Base-by-base conservation (phyloP, 331 rosid species). In the Quercus tomentella region DNA sequence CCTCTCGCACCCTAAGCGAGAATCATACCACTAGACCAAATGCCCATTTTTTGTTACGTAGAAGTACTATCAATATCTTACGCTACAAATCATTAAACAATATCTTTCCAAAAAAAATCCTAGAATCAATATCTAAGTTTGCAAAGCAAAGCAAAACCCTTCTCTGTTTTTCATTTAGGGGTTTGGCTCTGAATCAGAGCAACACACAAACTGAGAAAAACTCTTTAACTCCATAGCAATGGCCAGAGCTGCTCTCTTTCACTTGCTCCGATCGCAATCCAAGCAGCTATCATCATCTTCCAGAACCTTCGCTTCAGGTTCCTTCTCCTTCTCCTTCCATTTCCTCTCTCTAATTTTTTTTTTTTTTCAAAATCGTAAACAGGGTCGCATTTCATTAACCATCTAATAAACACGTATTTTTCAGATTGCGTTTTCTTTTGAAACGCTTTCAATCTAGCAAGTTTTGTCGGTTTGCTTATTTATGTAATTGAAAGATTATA, bases 161-260 rank as follows among this genome's bases (percentile, higher is more conserved):
- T n/a, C 23, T 7, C 23, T 7, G 1, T 1, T 41, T 41, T 41
- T 35, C 73, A 8, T 41, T 43, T 41, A 0, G 45, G 45, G 45
- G 45, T 41, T 43, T 11, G 66, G 54, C 41, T 70, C 21, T 4
- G 77, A 35, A 35, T 56, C 16, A 58, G 56, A 20, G 30, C 52
- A 49, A 49, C 54, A 49, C 54, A 14, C 54, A 14, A 49, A 49
- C 54, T 49, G 17, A 0, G 8, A 41, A 17, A 14, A 62, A 54
- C 10, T 33, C 2, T 37, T 37, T 2, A 7, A 41, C 45, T 8
- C 30, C 49, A 21, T 58, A 62, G 56, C 69, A 33, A 92, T 92
- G 97, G 77, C 88, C 43, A 89, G 90, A 65, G 78, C 90, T 17
- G 87, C 91, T 81, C 83, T 92, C 25, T 66, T 89, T 68, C 89